A percentile compares a stretch with the other conserved stretches of the same genome.
These are phyloP conservation scores for Chaetomiaceae sp. DNA, from an alignment of 2,329 filamentous ascomycete species.

Conservation along the genomic window DNA sequence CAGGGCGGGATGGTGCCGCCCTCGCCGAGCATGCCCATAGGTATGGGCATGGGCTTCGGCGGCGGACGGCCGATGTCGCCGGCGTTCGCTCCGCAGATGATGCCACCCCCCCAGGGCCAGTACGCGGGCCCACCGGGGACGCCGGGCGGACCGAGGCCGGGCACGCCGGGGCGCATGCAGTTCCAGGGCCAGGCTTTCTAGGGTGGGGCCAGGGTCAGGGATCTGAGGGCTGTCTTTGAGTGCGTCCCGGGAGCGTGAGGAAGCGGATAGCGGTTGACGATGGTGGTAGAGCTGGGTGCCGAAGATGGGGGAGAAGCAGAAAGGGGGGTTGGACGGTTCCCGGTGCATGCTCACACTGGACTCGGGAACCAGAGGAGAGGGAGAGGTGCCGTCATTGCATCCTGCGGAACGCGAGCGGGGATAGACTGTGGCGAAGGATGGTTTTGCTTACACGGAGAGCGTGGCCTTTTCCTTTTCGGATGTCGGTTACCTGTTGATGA, in stretches of 20 bases:
- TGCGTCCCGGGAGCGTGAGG: background rate
- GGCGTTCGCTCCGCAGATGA: slow-evolving; percentile 17
- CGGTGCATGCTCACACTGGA: too few relatives aligned
- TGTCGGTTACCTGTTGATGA: too few relatives aligned
- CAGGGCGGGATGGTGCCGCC: slow-evolving; percentile 18
- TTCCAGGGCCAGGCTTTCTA: slow-evolving; percentile 32
- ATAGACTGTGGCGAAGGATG: too few relatives aligned
- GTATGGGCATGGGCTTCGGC: slow-evolving; percentile 11
- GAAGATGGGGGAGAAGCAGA: background rate
- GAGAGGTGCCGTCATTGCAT: too few relatives aligned
- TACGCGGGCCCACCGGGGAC: slow-evolving; percentile 25
- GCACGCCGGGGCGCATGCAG: slow-evolving; percentile 23
- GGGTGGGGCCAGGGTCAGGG: slow-evolving; percentile 15
- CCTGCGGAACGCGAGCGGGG: too few relatives aligned
- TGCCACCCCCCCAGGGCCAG: slow-evolving; percentile 25
- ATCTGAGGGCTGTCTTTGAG: slow-evolving; percentile 17
- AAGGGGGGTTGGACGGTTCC: too few relatives aligned
- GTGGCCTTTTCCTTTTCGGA: too few relatives aligned
- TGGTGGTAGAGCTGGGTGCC: too few relatives aligned
- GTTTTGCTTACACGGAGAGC: too few relatives aligned
- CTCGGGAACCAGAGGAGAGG: too few relatives aligned
- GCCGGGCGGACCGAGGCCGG: slow-evolving; percentile 20
- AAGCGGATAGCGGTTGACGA: background rate
- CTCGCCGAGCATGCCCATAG: slow-evolving; percentile 5
- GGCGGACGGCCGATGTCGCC: slow-evolving; percentile 18